phyloP scores from a whole-genome alignment of 306 rosid species.

The Macrotyloma uniflorum region DNA sequence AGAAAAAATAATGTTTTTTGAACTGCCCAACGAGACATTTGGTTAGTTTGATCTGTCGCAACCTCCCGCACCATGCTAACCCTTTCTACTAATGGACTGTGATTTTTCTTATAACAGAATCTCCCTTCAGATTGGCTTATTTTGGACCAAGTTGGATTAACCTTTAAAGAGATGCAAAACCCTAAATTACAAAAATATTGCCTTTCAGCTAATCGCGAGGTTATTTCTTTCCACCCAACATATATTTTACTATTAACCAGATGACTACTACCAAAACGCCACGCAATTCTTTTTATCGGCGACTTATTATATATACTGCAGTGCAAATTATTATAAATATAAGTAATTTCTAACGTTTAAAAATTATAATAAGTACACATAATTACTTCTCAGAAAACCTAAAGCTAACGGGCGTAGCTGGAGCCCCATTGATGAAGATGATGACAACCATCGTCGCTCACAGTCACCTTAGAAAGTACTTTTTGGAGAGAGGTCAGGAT shows the following conservation, averaged over 20 bases:
- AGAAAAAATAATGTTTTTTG: slow-evolving; percentile 4
- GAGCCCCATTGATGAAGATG: slow-evolving; percentile 62
- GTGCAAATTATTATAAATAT: not conserved
- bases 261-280: too few relatives aligned
- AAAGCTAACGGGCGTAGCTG: slow-evolving; percentile 40
- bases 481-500: not conserved
- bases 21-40: not conserved
- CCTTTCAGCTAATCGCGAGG: not conserved
- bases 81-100: slow-evolving; percentile 3
- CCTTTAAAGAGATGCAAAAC: too few relatives aligned
- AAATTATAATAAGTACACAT: too few relatives aligned
- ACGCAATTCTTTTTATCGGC: not conserved
- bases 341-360: not conserved
- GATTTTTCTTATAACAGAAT: not conserved
- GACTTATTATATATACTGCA: not conserved
- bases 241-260: not conserved
- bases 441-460: slow-evolving; percentile 35
- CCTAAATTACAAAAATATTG: not conserved
- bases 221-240: not conserved
- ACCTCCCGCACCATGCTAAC: not conserved
- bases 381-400: too few relatives aligned
- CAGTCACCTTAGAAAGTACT: slow-evolving; percentile 43
- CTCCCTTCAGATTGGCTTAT: not conserved
- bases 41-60: not conserved
- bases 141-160: too few relatives aligned